These are phyloP conservation scores for Cladobotryum mycophilum DNA, from an alignment of 2,329 filamentous ascomycete genomes.

Conservation along the genomic window DNA sequence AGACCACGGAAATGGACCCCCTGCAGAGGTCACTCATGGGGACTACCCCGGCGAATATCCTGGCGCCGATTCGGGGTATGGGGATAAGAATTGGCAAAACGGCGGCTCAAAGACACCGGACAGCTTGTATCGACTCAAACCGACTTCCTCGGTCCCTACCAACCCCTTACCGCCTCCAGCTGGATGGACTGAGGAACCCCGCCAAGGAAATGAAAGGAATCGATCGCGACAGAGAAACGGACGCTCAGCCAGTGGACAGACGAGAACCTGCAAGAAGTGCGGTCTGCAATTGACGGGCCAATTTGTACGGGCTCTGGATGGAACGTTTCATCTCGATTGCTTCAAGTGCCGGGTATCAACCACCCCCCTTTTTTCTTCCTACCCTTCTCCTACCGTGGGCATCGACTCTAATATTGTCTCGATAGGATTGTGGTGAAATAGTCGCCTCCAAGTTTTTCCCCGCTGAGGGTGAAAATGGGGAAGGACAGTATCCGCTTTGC, in stretches of 20 bases:
- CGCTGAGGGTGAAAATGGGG: slow-evolving; percentile 81
- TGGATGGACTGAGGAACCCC: slow-evolving; percentile 37
- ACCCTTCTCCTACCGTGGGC: slow-evolving; percentile 8
- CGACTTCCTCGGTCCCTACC: slow-evolving; percentile 29
- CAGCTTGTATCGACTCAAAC: slow-evolving; percentile 27
- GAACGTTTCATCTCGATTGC: slow-evolving; percentile 94
- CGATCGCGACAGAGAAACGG: slow-evolving; percentile 48
- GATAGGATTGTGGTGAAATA: slow-evolving; percentile 89
- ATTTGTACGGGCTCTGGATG: slow-evolving; percentile 88
- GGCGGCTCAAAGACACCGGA: slow-evolving; percentile 32
- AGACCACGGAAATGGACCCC: slow-evolving; percentile 39
- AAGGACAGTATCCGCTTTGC: slow-evolving; percentile 87
- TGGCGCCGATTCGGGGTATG: slow-evolving; percentile 25
- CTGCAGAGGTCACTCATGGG: slow-evolving; percentile 31
- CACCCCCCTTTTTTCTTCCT: neutral
- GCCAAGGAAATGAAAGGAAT: slow-evolving; percentile 52
- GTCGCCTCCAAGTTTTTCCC: slow-evolving; percentile 99
- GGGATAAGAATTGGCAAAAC: slow-evolving; percentile 33
- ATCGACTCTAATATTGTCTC: slow-evolving; percentile 11
- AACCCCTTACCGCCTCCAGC: slow-evolving; percentile 24
- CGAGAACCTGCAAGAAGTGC: slow-evolving; percentile 78
- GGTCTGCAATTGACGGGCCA: slow-evolving; percentile 83
- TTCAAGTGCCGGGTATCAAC: slow-evolving; percentile 84
- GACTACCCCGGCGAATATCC: slow-evolving; percentile 23
- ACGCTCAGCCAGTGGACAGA: slow-evolving; percentile 51